These are phyloP conservation scores for Metschnikowia dekortorum DNA, from an alignment of 805 yeast genomes.

Conservation along the genomic window DNA sequence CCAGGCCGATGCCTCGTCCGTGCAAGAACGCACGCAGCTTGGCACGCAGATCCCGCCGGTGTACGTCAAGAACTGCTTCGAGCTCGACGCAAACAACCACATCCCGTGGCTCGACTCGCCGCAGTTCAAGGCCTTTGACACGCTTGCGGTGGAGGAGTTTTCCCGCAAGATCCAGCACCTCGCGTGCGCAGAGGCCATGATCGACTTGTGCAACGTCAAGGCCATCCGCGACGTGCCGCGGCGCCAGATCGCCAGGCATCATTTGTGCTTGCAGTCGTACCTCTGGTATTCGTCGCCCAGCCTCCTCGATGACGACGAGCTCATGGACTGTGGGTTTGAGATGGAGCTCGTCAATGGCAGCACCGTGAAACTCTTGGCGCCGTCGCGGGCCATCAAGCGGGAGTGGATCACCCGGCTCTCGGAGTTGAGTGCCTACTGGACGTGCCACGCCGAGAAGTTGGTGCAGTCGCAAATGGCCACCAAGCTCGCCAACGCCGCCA, in stretches of 20 bases:
- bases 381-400: constrained; percentile 43
- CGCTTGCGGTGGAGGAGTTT: constrained; percentile 57
- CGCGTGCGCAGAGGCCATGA: constrained; percentile 52
- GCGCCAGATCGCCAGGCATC: constrained; percentile 19
- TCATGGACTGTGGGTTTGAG: constrained; percentile 49
- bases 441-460: constrained; percentile 37
- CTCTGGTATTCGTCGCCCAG: constrained; percentile 29
- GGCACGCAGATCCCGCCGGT: constrained; percentile 28
- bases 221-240: constrained; percentile 32
- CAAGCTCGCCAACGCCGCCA: constrained; percentile 42
- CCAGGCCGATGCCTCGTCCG: constrained; percentile 4
- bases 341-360: constrained; percentile 47
- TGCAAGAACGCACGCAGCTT: constrained; percentile 13
- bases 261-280: constrained; percentile 23
- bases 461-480: constrained; percentile 29
- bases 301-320: constrained; percentile 22
- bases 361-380: constrained; percentile 52
- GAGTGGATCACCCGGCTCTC: constrained; percentile 62
- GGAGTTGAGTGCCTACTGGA: constrained; percentile 57
- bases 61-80: constrained; percentile 52
- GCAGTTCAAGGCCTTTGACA: constrained; percentile 49
- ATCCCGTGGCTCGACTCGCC: constrained; percentile 56
- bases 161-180: constrained; percentile 57
- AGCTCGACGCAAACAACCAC: constrained; percentile 45
- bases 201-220: constrained; percentile 54